Conservation (phyloP, 768 basidiomycete species). For the Sporobolomyces phaffii region DNA sequence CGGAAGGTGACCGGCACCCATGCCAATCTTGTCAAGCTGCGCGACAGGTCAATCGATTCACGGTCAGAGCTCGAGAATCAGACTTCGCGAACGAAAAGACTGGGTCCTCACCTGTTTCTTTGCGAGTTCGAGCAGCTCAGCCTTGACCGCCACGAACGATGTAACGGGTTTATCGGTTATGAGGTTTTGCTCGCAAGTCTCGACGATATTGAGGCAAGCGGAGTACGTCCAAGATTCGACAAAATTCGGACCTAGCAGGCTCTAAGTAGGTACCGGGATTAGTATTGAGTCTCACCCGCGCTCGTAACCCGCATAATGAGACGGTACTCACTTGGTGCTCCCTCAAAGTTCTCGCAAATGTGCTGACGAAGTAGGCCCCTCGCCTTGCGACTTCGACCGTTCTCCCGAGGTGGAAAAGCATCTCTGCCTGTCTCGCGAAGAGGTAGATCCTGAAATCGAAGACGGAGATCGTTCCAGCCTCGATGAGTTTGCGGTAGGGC, state of each 20-base stretch:
- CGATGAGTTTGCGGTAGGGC: slow-evolving; percentile 79
- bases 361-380: slow-evolving; percentile 65
- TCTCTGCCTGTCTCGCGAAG: slow-evolving; percentile 72
- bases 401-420: slow-evolving; percentile 65
- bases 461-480: slow-evolving; percentile 80
- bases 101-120: slow-evolving; percentile 62
- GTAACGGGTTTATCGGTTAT: slow-evolving; percentile 53
- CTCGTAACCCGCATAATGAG: background rate
- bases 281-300: too few species aligned
- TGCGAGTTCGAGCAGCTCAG: slow-evolving; percentile 84
- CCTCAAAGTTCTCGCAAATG: slow-evolving; percentile 67
- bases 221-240: slow-evolving; percentile 92
- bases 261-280: slow-evolving; percentile 14
- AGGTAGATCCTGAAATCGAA: slow-evolving; percentile 92
- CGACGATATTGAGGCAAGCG: slow-evolving; percentile 73
- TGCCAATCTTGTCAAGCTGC: slow-evolving; percentile 80
- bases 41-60: background rate
- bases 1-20: slow-evolving; percentile 67
- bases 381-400: slow-evolving; percentile 67
- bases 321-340: slow-evolving; percentile 60
- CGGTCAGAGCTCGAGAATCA: too few species aligned
- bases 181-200: slow-evolving; percentile 62
- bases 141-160: slow-evolving; percentile 67
- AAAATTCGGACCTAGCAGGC: slow-evolving; percentile 55
- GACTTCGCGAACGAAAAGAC: too few species aligned